Conservation (phyloP, 1,284 basidiomycete genomes). For the Xanthoconium separans region DNA sequence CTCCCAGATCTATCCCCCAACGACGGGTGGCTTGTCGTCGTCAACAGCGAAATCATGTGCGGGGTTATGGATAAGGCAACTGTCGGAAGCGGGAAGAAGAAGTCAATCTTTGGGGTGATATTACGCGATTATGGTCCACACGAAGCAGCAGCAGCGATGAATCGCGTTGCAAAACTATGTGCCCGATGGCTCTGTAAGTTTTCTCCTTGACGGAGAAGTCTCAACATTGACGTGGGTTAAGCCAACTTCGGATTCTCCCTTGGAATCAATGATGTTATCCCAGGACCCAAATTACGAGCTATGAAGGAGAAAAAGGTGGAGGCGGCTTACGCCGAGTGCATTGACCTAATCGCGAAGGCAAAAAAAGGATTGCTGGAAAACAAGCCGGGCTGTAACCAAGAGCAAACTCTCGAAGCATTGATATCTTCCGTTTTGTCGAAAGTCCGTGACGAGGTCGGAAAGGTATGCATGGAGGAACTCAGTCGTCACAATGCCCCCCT, state of each 20-base stretch:
- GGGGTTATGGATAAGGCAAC: conserved; percentile 99
- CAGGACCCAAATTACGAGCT: conserved; percentile 77
- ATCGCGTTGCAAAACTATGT: conserved; percentile 92
- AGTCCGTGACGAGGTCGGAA: conserved; percentile 94
- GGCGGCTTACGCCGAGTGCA: conserved; percentile 86
- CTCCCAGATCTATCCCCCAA: conserved; percentile 91
- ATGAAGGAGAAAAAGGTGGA: conserved; percentile 90
- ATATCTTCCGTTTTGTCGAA: conserved; percentile 93
- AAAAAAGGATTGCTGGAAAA: conserved; percentile 94
- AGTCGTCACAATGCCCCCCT: conserved; percentile 95
- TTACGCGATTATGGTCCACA: conserved; percentile 96
- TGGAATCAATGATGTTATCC: conserved; percentile 98
- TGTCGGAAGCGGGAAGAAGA: conserved; percentile 98
- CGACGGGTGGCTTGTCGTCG: conserved; percentile 96
- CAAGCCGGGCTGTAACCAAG: conserved; percentile 95
- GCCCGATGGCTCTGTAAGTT: conserved; percentile 87
- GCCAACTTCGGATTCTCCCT: conserved; percentile 98
- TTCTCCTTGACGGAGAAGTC: not conserved
- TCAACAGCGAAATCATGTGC: conserved; percentile 99
- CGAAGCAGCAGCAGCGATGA: conserved; percentile 96
- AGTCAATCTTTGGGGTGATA: conserved; percentile 98
- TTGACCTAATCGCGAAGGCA: conserved; percentile 84
- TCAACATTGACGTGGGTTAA: conserved; percentile 29
- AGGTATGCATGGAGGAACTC: conserved; percentile 97
- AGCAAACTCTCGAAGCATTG: conserved; percentile 94